Conservation (phyloP, 2,329 filamentous ascomycete species). For the Dactylella cylindrospora region DNA sequence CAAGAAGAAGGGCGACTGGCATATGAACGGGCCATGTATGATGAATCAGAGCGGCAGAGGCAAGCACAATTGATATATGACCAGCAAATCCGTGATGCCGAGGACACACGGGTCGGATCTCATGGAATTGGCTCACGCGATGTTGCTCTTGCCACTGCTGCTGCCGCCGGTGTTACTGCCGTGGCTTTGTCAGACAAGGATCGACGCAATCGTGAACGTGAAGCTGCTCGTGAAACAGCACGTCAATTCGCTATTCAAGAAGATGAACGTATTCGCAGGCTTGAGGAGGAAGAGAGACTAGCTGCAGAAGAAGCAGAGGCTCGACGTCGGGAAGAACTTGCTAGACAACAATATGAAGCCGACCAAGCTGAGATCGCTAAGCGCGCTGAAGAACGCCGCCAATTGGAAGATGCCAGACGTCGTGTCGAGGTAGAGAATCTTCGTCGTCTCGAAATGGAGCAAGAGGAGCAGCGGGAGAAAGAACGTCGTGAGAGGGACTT, state of each 20-base stretch:
- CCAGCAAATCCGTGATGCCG: slow-evolving; percentile 27
- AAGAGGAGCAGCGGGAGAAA: slow-evolving; percentile 36
- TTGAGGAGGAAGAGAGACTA: slow-evolving; percentile 27
- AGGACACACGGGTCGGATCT: not conserved
- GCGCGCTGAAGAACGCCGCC: slow-evolving; percentile 34
- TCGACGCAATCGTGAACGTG: slow-evolving; percentile 36
- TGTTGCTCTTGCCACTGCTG: slow-evolving; percentile 13
- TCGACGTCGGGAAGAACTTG: slow-evolving; percentile 22
- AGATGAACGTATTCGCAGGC: slow-evolving; percentile 28
- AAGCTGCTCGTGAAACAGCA: slow-evolving; percentile 30
- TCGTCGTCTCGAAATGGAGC: slow-evolving; percentile 35
- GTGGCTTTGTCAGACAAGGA: slow-evolving; percentile 23
- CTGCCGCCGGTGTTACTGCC: slow-evolving; percentile 11
- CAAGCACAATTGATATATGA: slow-evolving; percentile 36
- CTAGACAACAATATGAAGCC: slow-evolving; percentile 35
- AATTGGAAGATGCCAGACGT: slow-evolving; percentile 35
- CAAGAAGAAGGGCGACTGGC: slow-evolving; percentile 7
- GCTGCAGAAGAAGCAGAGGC: slow-evolving; percentile 26
- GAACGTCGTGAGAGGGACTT: slow-evolving; percentile 38
- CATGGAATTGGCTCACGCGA: slow-evolving; percentile 6
- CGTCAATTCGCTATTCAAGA: slow-evolving; percentile 30
- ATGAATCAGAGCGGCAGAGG: slow-evolving; percentile 31
- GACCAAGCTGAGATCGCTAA: slow-evolving; percentile 24
- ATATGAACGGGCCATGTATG: slow-evolving; percentile 9
- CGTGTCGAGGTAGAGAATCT: slow-evolving; percentile 41